These are phyloP conservation scores for Phytopythium cucurbitacearum DNA, from an alignment of 352 stramenopile species.

Conservation along the genomic window DNA sequence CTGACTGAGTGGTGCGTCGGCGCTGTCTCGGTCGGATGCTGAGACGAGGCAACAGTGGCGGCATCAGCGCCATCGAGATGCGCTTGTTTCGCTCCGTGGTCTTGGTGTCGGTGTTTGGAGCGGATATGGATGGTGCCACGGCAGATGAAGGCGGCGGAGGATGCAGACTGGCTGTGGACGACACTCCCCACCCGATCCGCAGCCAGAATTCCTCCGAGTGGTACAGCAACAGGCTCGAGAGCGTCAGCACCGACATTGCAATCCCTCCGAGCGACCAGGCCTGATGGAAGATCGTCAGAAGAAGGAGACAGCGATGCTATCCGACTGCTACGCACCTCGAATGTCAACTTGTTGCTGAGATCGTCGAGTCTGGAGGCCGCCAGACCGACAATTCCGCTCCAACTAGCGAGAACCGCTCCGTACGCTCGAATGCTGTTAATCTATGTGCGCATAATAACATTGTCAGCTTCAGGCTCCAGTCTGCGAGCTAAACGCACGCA, in stretches of 20 bases:
- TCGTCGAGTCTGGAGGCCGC: conserved; percentile 35
- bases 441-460: conserved; percentile 11
- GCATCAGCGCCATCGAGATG: too few relatives aligned
- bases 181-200: conserved; percentile 7
- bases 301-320: not conserved
- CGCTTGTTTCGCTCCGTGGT: too few relatives aligned
- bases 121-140: too few relatives aligned
- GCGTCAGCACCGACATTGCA: conserved; percentile 29
- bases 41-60: too few relatives aligned
- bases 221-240: conserved; percentile 37
- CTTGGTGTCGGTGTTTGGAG: too few relatives aligned
- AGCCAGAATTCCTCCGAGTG: conserved; percentile 56
- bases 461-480: too few relatives aligned
- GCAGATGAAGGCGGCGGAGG: not conserved
- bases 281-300: conserved; percentile 10
- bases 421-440: conserved; percentile 46
- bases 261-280: conserved; percentile 56
- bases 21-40: too few relatives aligned
- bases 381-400: conserved; percentile 37
- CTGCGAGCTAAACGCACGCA: conserved; percentile 7
- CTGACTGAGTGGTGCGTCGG: too few relatives aligned
- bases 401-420: conserved; percentile 31
- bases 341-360: conserved; percentile 26
- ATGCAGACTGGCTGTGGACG: not conserved
- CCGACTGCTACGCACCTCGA: conserved; percentile 25